Percentiles rank a stretch among this genome's conserved stretches.
phyloP scores from a whole-genome alignment of 75 land plant genomes.

The Picea sitchensis region DNA sequence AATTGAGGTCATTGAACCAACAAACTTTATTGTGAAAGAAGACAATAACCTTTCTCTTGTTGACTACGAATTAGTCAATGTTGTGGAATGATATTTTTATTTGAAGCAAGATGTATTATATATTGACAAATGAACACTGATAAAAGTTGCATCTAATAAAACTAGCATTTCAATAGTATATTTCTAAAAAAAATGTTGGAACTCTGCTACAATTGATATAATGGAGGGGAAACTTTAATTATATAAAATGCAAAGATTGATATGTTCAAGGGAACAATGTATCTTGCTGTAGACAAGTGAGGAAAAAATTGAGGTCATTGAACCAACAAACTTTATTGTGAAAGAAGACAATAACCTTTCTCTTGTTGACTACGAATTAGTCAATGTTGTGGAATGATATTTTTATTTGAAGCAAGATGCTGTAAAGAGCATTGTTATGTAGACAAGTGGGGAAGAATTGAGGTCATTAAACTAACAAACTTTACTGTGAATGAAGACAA shows the following conservation, averaged over 20 bases:
- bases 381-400: conserved; percentile 69
- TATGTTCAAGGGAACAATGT: conserved; percentile 93
- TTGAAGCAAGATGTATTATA: not conserved
- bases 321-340: conserved; percentile 68
- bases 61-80: conserved; percentile 72
- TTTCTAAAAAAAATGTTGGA: not conserved
- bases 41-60: conserved; percentile 80
- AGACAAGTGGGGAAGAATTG: conserved; percentile 71
- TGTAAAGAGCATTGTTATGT: conserved; percentile 22
- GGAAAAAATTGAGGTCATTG: conserved; percentile 71
- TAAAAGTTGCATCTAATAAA: not conserved
- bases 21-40: conserved; percentile 71
- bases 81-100: conserved; percentile 49
- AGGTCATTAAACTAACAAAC: conserved; percentile 60
- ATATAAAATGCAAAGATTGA: conserved; percentile 85
- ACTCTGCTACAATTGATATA: conserved; percentile 48
- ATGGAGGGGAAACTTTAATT: conserved; percentile 69
- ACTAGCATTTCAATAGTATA: not conserved
- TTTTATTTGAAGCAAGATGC: not conserved
- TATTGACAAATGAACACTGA: not conserved
- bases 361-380: conserved; percentile 66
- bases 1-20: conserved; percentile 69
- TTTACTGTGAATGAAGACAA: conserved; percentile 83
- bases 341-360: conserved; percentile 89
- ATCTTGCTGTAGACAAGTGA: conserved; percentile 83